Base-by-base conservation (phyloP, 2,329 filamentous ascomycete species). In the Pseudogymnoascus sp. region DNA sequence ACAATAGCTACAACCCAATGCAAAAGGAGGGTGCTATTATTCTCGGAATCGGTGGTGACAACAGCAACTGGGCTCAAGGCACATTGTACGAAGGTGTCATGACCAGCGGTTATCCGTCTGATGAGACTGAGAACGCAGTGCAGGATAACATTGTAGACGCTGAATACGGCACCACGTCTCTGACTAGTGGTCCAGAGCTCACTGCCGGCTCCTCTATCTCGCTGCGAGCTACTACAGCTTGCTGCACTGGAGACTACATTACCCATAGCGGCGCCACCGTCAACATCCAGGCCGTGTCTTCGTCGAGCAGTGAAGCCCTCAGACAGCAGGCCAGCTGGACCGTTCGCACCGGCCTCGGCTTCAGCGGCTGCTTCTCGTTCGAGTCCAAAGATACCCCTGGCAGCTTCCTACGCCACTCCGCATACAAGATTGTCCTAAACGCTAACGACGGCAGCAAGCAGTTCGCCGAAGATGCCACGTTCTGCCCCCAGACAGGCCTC, bases 11-110 rank as follows among this genome's bases (percentile, higher is more conserved):
- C 36, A 69, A 70, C 60, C 77, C 80, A 0, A 88, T 87, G 85
- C 75, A 67, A 64, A 86, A 87, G 65, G 84, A 88, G 68, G 84
- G 84, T 11, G 80, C 84, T 61, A 84, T 88, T 47, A 78, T 87
- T 62, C 81, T 87, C n/a, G 84, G 85, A n/a, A 86, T 87, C 60
- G 85, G 85, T n/a, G 85, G 85, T 6, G 85, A 87, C 66, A 88
- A 85, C 73, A 84, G 81, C 68, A 73, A 75, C 65, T 66, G 79
- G 57, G 84, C 76, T 0, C 81, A 85, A 68, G 84, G 84, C 25
- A 86, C 83, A 0, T 85, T 84, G 67, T 84, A 87, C 70, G 84
- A 87, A 71, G 84, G 84, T 22, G 83, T 81, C 22, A 84, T 87
- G 82, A 86, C 83, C 12, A 72, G 75, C 0, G 82, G 83, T 0